phyloP scores from a whole-genome alignment of 1,284 basidiomycete genomes.

The Sporisorium exsertum region DNA sequence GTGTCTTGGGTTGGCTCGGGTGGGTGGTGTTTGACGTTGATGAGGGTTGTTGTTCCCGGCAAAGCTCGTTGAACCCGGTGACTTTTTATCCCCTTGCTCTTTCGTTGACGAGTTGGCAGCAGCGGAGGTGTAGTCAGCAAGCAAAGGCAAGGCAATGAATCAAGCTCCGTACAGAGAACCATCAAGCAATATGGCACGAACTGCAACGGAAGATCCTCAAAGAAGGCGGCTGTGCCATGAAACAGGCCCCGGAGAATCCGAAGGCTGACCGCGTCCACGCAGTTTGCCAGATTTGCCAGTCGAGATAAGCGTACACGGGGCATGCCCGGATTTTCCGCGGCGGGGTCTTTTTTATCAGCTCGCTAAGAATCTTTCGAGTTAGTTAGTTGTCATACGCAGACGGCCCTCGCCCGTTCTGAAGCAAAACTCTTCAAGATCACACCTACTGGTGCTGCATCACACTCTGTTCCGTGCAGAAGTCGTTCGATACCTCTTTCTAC shows the following conservation, averaged over 20 bases:
- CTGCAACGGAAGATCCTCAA: neutral
- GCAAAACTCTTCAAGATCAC: neutral
- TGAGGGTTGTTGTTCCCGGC: neutral
- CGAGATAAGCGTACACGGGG: constrained; percentile 15
- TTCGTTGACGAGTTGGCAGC: neutral
- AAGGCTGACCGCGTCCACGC: constrained; percentile 3
- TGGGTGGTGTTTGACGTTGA: neutral
- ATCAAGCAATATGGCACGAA: neutral
- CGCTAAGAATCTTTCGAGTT: no score
- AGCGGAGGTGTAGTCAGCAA: neutral
- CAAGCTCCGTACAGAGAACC: no score
- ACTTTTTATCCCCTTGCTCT: neutral
- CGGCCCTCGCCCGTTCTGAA: no score
- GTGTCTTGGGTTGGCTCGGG: neutral
- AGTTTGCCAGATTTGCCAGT: neutral
- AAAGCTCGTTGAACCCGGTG: neutral
- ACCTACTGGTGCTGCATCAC: neutral
- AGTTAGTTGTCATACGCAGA: no score
- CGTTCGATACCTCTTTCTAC: no score
- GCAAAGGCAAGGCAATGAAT: no score
- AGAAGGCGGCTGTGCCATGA: neutral
- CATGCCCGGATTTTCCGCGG: constrained; percentile 20
- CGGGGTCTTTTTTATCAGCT: constrained; percentile 1
- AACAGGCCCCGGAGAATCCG: neutral
- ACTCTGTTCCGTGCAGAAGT: neutral